Evolutionary conservation across 495 filamentous ascomycete genomes (phyloP).

Genomic region (Penicillium roqueforti): DNA sequence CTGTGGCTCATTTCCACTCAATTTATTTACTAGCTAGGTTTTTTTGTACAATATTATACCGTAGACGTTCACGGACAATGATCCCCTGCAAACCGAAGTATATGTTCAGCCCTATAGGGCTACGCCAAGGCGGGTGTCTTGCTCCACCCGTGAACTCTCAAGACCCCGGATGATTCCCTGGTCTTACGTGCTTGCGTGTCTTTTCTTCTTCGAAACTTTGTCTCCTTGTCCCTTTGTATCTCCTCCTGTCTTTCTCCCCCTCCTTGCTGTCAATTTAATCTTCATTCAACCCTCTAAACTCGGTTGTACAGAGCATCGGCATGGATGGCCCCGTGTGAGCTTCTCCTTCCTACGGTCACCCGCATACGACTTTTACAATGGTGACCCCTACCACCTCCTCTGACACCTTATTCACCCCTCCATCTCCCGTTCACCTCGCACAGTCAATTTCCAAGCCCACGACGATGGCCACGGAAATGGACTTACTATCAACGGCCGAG

Average conservation of each 20-base stretch:
- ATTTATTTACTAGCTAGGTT: not conserved
- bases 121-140: conserved; percentile 8
- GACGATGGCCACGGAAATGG: not conserved
- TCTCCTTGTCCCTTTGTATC: not conserved
- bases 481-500: conserved; percentile 2
- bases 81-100: not conserved
- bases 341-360: conserved; percentile 1
- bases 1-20: not conserved
- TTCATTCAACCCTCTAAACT: not conserved
- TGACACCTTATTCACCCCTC: conserved; percentile 17
- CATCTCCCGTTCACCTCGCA: not conserved
- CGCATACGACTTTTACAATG: conserved; percentile 10
- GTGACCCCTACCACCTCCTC: conserved; percentile 10
- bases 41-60: too few species aligned
- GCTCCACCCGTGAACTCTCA: conserved; percentile 4
- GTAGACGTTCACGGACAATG: not conserved
- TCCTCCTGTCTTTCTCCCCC: not conserved
- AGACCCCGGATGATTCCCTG: not conserved
- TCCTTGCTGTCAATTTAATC: not conserved
- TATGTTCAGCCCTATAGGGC: conserved; percentile 27
- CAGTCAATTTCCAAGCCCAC: not conserved
- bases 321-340: conserved; percentile 11
- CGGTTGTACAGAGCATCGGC: not conserved
- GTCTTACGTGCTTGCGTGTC: not conserved
- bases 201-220: conserved; percentile 1